phyloP scores from a whole-genome alignment of 129 eudicot genomes.

The Chrysanthemum lavandulifolium region DNA sequence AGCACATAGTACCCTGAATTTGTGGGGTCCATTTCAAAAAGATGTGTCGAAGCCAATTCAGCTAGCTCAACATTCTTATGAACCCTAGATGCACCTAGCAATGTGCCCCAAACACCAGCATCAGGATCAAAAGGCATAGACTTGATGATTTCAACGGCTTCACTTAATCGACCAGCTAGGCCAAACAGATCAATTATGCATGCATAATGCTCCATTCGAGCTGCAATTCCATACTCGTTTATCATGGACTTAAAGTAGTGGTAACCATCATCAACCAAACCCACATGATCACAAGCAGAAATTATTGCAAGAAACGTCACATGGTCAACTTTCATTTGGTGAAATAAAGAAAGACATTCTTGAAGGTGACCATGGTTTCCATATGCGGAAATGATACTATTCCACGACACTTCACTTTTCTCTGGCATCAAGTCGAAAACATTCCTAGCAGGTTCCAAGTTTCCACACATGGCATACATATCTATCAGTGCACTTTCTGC shows the following conservation, averaged over 20 bases:
- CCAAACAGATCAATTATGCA: conserved; percentile 70
- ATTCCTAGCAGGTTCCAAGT: conserved; percentile 43
- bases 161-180: conserved; percentile 65
- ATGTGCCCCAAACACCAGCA: conserved; percentile 82
- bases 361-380: conserved; percentile 67
- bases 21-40: conserved; percentile 63
- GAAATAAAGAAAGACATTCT: conserved; percentile 48
- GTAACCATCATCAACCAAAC: conserved; percentile 66
- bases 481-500: conserved; percentile 69
- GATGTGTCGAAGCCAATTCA: conserved; percentile 59
- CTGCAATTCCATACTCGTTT: conserved; percentile 43
- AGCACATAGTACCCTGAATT: conserved; percentile 78
- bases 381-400: conserved; percentile 72
- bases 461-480: conserved; percentile 74
- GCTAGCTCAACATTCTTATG: conserved; percentile 83
- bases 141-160: conserved; percentile 49
- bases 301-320: conserved; percentile 74
- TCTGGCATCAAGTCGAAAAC: conserved; percentile 57
- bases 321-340: conserved; percentile 66
- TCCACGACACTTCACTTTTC: conserved; percentile 87
- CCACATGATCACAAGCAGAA: conserved; percentile 85
- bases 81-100: conserved; percentile 73
- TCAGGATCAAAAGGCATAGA: conserved; percentile 75
- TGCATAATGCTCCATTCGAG: conserved; percentile 75
- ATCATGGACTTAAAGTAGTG: conserved; percentile 55